These are phyloP conservation scores for Rutstroemia sydowiana DNA, from an alignment of 2,329 filamentous ascomycete genomes.

Conservation along the genomic window DNA sequence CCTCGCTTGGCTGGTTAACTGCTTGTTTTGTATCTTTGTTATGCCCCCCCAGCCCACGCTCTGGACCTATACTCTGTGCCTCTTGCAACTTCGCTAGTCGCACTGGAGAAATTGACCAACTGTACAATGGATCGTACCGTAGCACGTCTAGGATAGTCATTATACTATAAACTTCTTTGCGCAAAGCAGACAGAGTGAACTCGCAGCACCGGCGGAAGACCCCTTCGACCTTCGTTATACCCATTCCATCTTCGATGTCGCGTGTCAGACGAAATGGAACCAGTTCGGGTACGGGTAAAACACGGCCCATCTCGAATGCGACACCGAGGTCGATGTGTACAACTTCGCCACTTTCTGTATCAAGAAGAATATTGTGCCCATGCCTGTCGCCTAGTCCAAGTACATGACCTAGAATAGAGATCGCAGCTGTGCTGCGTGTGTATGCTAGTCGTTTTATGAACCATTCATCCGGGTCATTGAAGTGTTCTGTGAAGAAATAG, in stretches of 20 bases:
- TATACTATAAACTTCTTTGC: conserved; percentile 93
- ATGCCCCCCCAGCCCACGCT: conserved; percentile 24
- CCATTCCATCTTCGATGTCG: conserved; percentile 96
- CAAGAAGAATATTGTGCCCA: conserved; percentile 92
- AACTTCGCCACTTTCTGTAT: conserved; percentile 82
- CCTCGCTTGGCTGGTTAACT: conserved; percentile 63
- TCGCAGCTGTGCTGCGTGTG: conserved; percentile 85
- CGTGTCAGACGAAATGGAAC: conserved; percentile 92
- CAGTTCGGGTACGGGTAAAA: conserved; percentile 91
- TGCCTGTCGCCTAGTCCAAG: conserved; percentile 91
- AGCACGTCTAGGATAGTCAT: conserved; percentile 98
- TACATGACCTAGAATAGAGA: conserved; percentile 90
- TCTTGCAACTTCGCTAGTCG: conserved; percentile 58
- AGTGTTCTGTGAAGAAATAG: conserved; percentile 96
- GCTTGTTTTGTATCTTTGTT: conserved; percentile 33
- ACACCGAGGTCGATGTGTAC: conserved; percentile 97
- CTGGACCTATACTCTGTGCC: conserved; percentile 40
- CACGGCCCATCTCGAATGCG: conserved; percentile 90
- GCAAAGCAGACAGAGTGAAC: conserved; percentile 87
- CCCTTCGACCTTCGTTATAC: conserved; percentile 87
- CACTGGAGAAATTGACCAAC: conserved; percentile 79
- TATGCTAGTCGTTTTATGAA: conserved; percentile 85
- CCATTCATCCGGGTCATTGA: conserved; percentile 92
- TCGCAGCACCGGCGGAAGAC: conserved; percentile 98
- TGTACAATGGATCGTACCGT: conserved; percentile 95